Evolutionary conservation across 805 yeast genomes (phyloP), one percentile per base, ranked within the genome.

Genomic region (Candida insectalens): DNA sequence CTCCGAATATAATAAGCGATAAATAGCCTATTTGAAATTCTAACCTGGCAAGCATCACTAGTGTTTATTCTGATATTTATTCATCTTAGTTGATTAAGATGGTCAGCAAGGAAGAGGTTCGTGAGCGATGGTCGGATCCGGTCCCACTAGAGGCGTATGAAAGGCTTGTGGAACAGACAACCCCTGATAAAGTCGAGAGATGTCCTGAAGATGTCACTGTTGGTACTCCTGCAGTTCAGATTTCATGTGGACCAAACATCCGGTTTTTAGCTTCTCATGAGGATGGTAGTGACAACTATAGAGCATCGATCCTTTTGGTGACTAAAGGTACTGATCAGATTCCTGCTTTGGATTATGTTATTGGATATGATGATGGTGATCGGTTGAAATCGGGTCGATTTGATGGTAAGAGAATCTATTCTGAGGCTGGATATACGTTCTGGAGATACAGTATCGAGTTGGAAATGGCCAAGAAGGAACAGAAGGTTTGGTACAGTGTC

Each of bases 211-310:
- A 54, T 29, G 42, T 28, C 13, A 32, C 27, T 2, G 31, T 56
- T 19, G 60, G 59, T 1, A 29, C 29, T 4, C 59, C 65, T 2
- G 29, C 46, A 2, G 36, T 65, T n/a, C 65, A 69, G 26, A 61
- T 77, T 15, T 59, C 65, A 32, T 77, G 83, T 51, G 97, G 97
- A 2, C 97, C 97, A 0, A 61, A 78, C 20, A 57, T 88, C 32
- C 64, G 92, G 37, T 69, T 79, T 31, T 59, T 74, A 38, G 87
- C 80, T 5, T 71, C 80, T 30, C 58, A 64, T 29, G 85, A 82
- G 42, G 58, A 65, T 10, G 59, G 59, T 3, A 30, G 59, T 6
- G 43, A 52, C 19, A 60, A 69, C 28, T 88, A 85, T 60, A 56
- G 87, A 19, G 96, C 80, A 3, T 62, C 83, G 2, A 61, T 84